Evolutionary conservation across 768 basidiomycete genomes (phyloP), one percentile per base, ranked within the genome.

Genomic region (Cystofilobasidium capitatum): DNA sequence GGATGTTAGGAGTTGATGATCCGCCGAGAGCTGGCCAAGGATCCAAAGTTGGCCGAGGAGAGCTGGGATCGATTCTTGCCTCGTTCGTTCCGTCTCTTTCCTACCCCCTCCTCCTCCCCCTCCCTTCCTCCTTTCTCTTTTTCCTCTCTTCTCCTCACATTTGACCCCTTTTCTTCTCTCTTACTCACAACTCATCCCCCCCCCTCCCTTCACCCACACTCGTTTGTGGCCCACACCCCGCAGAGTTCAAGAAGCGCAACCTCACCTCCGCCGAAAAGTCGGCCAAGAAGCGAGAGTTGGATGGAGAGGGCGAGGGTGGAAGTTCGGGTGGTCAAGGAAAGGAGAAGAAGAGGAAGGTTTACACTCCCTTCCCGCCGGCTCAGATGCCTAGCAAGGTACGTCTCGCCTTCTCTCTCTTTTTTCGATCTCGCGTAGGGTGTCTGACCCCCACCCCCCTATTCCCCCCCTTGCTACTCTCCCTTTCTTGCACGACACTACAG

Each of bases 41-140:
- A 99, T 74, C 94, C 96, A 6, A 93, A 94, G 74, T 83, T 99
- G 22, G 92, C 88, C 0, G 86, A 81, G 16, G 92, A 98, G 74
- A 87, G 87, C 29, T 99, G 96, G 96, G 94, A 98, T 71, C 84
- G 96, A 20, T 99, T 98, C 81, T 81, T 99, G 17, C 96, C 96
- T 22, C 85, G 77, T 78, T 51, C 71, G 76, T 75, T 8, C 22
- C 1, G n/a, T 33, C 31, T 31, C 42, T 17, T 20, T 9, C 20
- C 59, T 36, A 60, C 40, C 35, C 24, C 49, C 13, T n/a, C 1
- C 26, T 12, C 7, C 22, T 55, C 22, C 36, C 40, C 33, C 26
- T 20, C 3, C 16, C 17, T 26, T 35, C 13, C 5, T 42, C 12
- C 22, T 31, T 31, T 12, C 22, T 14, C 29, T 47, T 24, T 7